Evolutionary conservation across 441 rosid genomes (phyloP).

Genomic region (Populus hybrid): DNA sequence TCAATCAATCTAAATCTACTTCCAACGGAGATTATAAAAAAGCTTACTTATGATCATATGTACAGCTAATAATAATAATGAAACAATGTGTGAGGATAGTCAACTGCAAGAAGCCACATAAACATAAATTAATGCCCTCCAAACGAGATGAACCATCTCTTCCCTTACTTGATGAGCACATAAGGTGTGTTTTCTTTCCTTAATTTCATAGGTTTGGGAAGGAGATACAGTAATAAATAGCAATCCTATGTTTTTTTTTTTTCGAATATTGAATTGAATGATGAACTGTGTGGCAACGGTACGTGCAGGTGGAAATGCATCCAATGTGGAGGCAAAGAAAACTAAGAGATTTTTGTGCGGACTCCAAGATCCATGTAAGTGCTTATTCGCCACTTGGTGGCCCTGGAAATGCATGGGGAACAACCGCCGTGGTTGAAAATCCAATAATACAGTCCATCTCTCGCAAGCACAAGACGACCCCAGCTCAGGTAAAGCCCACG

Average conservation of each 20-base stretch:
- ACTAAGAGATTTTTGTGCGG: slow-evolving; percentile 59
- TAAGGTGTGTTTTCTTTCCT: not conserved
- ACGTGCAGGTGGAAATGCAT: slow-evolving; percentile 88
- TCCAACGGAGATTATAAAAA: too few species aligned
- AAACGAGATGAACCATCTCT: not conserved
- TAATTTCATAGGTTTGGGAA: not conserved
- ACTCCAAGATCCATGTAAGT: slow-evolving; percentile 65
- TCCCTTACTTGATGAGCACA: not conserved
- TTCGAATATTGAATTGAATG: not conserved
- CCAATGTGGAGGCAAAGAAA: slow-evolving; percentile 83
- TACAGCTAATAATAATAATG: too few species aligned
- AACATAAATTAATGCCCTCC: not conserved
- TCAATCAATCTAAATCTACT: too few species aligned
- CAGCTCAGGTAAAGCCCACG: slow-evolving; percentile 52
- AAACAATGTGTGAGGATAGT: not conserved
- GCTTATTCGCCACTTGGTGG: slow-evolving; percentile 88
- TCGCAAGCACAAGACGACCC: slow-evolving; percentile 54
- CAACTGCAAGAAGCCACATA: not conserved
- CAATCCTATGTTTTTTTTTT: not conserved
- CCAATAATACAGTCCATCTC: slow-evolving; percentile 67
- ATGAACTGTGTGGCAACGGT: not conserved
- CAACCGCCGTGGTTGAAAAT: slow-evolving; percentile 62
- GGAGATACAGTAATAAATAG: not conserved
- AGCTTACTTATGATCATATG: too few species aligned
- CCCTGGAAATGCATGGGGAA: slow-evolving; percentile 82